Percentiles rank a stretch among this genome's conserved stretches.
phyloP scores from a whole-genome alignment of 176 grass and related monocot genomes.

The Phoenix dactylifera region DNA sequence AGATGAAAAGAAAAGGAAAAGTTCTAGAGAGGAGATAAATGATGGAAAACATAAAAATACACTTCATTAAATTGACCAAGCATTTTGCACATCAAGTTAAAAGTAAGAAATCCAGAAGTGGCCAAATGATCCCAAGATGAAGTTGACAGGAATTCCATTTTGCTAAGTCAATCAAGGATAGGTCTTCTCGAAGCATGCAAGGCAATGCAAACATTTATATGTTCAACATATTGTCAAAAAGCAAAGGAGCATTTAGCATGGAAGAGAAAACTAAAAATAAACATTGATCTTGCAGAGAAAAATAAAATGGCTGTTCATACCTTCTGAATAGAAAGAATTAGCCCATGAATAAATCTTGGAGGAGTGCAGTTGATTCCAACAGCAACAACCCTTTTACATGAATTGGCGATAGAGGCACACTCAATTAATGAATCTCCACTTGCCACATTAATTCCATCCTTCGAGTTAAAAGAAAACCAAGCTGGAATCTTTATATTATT shows the following conservation, averaged over 20 bases:
- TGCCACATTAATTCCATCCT: constrained; percentile 76
- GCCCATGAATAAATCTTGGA: constrained; percentile 79
- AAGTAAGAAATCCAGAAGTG: too few species aligned
- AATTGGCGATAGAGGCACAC: constrained; percentile 62
- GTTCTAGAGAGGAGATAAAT: too few species aligned
- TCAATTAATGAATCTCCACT: constrained; percentile 80
- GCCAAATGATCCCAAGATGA: too few species aligned
- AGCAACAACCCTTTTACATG: constrained; percentile 54
- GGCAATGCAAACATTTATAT: too few species aligned
- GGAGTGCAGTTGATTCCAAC: constrained; percentile 97
- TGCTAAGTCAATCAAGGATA: too few species aligned
- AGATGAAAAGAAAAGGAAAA: too few species aligned
- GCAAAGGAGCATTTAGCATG: background rate
- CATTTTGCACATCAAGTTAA: too few species aligned
- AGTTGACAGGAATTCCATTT: too few species aligned
- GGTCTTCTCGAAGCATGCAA: too few species aligned
- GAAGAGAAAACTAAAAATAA: background rate
- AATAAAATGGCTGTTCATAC: constrained; percentile 19
- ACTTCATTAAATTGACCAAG: too few species aligned
- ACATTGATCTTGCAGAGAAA: background rate
- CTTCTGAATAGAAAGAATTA: constrained; percentile 68
- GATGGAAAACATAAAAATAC: too few species aligned
- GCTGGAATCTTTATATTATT: constrained; percentile 64
- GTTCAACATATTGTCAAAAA: too few species aligned
- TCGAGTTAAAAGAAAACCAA: constrained; percentile 96